Base-by-base conservation (phyloP, 805 yeast genomes). In the Kazachstania martiniae region DNA sequence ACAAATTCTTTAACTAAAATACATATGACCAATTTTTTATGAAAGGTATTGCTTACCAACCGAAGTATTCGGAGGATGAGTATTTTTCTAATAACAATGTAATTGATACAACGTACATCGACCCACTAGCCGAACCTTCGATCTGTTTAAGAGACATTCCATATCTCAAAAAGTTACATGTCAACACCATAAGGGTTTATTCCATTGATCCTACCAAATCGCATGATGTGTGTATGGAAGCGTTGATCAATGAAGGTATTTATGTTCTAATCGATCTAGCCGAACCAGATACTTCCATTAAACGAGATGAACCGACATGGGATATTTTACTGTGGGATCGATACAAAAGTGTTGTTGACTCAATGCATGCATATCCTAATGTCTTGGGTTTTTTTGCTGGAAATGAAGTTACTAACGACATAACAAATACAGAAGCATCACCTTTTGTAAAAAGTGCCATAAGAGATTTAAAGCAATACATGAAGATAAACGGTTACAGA, bases 321-420 rank as follows among this genome's bases (percentile, higher is more conserved):
- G 73, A 76, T 53, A 60, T 73, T 29, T 72, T 66, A 18, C 66
- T 85, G 34, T 81, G 72, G 61, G 62, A 73, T 37, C 72, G 96
- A 56, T 89, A 89, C 65, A 76, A 80, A 30, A 60, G 68, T 18
- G 95, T 89, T 22, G 74, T 91, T 36, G 96, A 91, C 58, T 62
- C 70, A 44, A 72, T 91, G 64, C 72, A 75, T 37, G 65, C 70
- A 46, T 89, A 87, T 62, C 61, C 77, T 29, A 89, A 89, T 60
- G 72, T 84, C 13, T 66, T 89, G 41, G 98, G 97, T 2, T 87
- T 84, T 70, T 87, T 89, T 61, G 97, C 97, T 18, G 98, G 97
- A 40, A 91, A 91, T 61, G 98, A 89, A 68, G 97, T 91, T 33
- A 74, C 89, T 38, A 89, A 87, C 59, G 85, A 83, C 51, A 62